Conservation (phyloP, 148 eudicot genomes). For the Spergularia marina region DNA sequence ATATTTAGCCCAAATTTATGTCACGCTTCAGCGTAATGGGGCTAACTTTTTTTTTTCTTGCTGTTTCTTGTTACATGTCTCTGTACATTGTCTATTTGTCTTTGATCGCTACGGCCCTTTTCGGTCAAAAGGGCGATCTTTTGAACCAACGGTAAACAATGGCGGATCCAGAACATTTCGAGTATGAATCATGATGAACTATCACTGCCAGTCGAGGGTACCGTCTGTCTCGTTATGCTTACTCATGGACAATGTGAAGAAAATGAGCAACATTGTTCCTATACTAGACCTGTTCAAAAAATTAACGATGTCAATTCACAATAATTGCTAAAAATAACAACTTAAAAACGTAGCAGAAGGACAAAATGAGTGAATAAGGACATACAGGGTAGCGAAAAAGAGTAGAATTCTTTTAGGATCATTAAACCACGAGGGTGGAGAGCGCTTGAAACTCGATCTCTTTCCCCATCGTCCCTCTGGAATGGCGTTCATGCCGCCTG, state of each 20-base stretch:
- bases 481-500: conserved; percentile 25
- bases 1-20: background rate
- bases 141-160: background rate
- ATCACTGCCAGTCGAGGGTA: conserved; percentile 26
- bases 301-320: background rate
- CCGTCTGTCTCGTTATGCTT: conserved; percentile 36
- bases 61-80: conserved; percentile 15
- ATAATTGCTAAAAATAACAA: background rate
- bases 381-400: conserved; percentile 83
- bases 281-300: conserved; percentile 58
- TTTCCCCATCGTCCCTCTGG: conserved; percentile 40
- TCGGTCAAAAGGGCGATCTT: background rate
- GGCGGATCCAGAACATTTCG: background rate
- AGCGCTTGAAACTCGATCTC: conserved; percentile 52
- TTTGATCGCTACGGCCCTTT: background rate
- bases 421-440: conserved; percentile 37
- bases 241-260: conserved; percentile 59
- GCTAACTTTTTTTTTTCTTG: background rate
- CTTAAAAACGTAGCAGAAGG: background rate
- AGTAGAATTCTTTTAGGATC: conserved; percentile 65
- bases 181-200: background rate
- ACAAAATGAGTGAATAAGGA: background rate
- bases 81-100: conserved; percentile 24
- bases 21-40: conserved; percentile 13
- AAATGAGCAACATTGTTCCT: conserved; percentile 74